Percentiles rank a stretch among this genome's conserved stretches.
Conservation (phyloP, 352 stramenopile species). For the Phytophthora sansomeana region DNA sequence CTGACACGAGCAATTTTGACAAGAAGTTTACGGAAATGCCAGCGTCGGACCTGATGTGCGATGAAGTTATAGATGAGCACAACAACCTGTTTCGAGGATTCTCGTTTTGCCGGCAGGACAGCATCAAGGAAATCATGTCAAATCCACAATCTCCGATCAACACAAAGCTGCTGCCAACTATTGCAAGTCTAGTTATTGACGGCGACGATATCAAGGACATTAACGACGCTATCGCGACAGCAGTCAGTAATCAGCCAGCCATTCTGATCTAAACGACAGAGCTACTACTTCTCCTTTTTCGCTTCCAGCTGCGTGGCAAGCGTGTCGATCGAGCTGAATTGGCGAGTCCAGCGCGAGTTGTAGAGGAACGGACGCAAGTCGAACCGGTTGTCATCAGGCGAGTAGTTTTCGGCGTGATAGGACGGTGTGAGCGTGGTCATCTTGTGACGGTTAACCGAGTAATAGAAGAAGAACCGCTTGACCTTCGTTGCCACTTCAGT, state of each 20-base stretch:
- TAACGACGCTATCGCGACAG: constrained; percentile 44
- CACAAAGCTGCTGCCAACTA: constrained; percentile 40
- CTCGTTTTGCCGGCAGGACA: constrained; percentile 73
- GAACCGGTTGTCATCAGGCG: constrained; percentile 99
- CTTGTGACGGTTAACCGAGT: constrained; percentile 99
- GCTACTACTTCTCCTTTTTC: constrained; percentile 66
- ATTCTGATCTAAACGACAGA: constrained; percentile 24
- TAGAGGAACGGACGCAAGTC: constrained; percentile 98
- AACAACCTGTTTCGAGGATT: constrained; percentile 78
- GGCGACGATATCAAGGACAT: constrained; percentile 48
- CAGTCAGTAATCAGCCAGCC: constrained; percentile 33
- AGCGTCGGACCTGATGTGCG: constrained; percentile 66
- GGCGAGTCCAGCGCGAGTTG: constrained; percentile 94
- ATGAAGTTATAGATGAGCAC: constrained; percentile 57
- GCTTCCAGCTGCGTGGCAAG: constrained; percentile 83
- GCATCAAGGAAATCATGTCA: constrained; percentile 36
- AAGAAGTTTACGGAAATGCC: constrained; percentile 89
- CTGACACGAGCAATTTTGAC: constrained; percentile 96
- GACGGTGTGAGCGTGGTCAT: constrained; percentile 98
- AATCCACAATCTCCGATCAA: constrained; percentile 41
- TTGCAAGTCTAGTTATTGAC: constrained; percentile 46
- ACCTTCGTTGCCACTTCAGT: constrained; percentile 86
- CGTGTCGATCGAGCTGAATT: constrained; percentile 96
- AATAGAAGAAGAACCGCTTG: constrained; percentile 99
- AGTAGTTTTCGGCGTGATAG: constrained; percentile 99